phyloP scores from a whole-genome alignment of 805 yeast genomes.

The Ogataea parapolymorpha region DNA sequence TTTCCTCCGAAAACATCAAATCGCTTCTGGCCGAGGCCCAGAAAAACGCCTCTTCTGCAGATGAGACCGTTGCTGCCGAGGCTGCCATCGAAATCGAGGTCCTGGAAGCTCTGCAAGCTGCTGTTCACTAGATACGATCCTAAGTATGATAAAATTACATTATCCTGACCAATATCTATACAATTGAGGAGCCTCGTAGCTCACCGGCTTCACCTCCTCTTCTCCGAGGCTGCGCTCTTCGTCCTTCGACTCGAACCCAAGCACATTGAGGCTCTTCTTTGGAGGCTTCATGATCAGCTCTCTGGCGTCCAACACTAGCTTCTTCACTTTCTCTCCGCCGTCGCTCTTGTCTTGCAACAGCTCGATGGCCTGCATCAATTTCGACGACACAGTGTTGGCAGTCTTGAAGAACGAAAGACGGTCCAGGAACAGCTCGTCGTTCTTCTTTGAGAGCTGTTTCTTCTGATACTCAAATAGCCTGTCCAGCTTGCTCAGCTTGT shows the following conservation, averaged over 20 bases:
- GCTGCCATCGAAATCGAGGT: slow-evolving; percentile 96
- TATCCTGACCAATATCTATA: slow-evolving; percentile 65
- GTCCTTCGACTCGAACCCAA: slow-evolving; percentile 26
- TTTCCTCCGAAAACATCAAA: slow-evolving; percentile 77
- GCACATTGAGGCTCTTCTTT: slow-evolving; percentile 30
- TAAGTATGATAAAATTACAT: slow-evolving; percentile 13
- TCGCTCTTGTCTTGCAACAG: slow-evolving; percentile 15
- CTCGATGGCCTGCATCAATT: slow-evolving; percentile 39
- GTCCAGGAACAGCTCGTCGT: slow-evolving; percentile 64
- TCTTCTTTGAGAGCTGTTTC: slow-evolving; percentile 55
- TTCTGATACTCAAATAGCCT: slow-evolving; percentile 63
- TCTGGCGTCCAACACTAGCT: slow-evolving; percentile 28
- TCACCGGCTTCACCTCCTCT: slow-evolving; percentile 48
- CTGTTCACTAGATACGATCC: slow-evolving; percentile 35
- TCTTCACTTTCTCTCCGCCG: slow-evolving; percentile 17
- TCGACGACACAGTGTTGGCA: slow-evolving; percentile 48
- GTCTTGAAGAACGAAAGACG: slow-evolving; percentile 63
- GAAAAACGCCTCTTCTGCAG: slow-evolving; percentile 81
- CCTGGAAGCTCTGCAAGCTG: slow-evolving; percentile 85
- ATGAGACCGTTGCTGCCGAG: slow-evolving; percentile 86
- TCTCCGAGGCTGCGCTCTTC: slow-evolving; percentile 28
- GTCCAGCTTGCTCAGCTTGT: slow-evolving; percentile 58
- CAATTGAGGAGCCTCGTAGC: slow-evolving; percentile 57
- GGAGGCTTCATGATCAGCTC: slow-evolving; percentile 31
- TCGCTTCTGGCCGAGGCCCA: slow-evolving; percentile 87